Evolutionary conservation across 2,329 filamentous ascomycete species (phyloP).

Genomic region (Diatrype stigma): DNA sequence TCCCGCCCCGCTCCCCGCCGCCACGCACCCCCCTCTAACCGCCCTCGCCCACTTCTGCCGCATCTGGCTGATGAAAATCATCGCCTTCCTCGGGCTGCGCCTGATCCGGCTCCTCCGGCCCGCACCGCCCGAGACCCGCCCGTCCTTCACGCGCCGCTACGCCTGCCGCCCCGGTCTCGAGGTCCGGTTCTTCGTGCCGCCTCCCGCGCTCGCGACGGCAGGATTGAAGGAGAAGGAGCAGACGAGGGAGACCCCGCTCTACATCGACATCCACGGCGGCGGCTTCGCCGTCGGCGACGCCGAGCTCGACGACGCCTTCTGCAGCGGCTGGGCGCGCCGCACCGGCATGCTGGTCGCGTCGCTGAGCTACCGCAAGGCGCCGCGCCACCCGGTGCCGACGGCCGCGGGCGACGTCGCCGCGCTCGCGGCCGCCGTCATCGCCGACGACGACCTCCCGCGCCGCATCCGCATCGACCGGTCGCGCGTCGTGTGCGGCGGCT

Average conservation of each 20-base stretch:
- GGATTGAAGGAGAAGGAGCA: no score
- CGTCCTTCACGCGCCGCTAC: background rate
- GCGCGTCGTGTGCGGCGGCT: conserved; percentile 41
- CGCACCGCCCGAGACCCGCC: background rate
- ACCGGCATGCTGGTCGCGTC: conserved; percentile 40
- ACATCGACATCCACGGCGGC: conserved; percentile 43
- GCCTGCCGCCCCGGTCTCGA: conserved; percentile 3
- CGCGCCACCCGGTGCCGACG: conserved; percentile 38
- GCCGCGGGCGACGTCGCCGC: conserved; percentile 42
- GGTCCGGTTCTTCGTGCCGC: conserved; percentile 4
- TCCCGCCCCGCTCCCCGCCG: no score
- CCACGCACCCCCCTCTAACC: no score
- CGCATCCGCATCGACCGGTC: conserved; percentile 41
- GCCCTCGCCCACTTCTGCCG: no score
- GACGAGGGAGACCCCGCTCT: no score
- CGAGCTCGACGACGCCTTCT: conserved; percentile 43
- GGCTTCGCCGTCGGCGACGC: conserved; percentile 43
- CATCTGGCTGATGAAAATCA: conserved; percentile 1
- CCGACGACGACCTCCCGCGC: conserved; percentile 39
- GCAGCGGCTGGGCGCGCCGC: conserved; percentile 35
- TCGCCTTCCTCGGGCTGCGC: background rate
- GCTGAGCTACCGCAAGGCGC: conserved; percentile 47
- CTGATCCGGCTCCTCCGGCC: background rate
- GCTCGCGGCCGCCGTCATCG: conserved; percentile 36
- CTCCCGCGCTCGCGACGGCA: background rate